Conservation (phyloP, 176 grass and related monocot species). For the Avena eriantha region DNA sequence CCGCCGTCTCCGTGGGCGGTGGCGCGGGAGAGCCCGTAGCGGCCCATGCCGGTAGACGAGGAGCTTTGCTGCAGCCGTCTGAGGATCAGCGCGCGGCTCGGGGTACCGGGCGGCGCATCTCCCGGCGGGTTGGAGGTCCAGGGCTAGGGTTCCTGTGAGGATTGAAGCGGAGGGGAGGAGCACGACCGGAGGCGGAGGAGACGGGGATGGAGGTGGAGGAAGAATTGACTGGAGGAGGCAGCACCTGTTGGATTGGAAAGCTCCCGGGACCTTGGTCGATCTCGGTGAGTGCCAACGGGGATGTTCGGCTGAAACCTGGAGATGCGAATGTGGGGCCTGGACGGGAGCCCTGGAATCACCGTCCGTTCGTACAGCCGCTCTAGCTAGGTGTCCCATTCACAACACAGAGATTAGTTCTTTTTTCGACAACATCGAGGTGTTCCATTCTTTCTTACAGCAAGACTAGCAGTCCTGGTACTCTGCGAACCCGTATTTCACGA, state of each 20-base stretch:
- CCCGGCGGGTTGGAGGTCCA: conserved; percentile 21
- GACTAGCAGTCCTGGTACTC: too few species aligned
- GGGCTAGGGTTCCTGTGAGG: conserved; percentile 47
- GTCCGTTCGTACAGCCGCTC: not conserved
- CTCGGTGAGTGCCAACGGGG: not conserved
- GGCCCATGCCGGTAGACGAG: conserved; percentile 50
- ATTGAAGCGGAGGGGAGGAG: conserved; percentile 5
- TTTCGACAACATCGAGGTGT: not conserved
- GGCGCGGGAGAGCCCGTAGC: conserved; percentile 32
- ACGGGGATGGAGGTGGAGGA: not conserved
- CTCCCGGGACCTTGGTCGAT: conserved; percentile 19
- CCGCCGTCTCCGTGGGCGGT: conserved; percentile 41
- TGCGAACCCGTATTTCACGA: too few species aligned
- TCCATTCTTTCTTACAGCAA: not conserved
- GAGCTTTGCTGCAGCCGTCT: conserved; percentile 5
- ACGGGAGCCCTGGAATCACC: not conserved
- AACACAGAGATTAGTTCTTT: not conserved
- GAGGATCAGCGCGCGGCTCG: conserved; percentile 36
- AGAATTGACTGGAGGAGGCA: conserved; percentile 54
- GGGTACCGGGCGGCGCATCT: conserved; percentile 35
- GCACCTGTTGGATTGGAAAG: conserved; percentile 60
- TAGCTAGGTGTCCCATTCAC: not conserved
- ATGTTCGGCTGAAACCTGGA: not conserved
- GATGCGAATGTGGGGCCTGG: not conserved
- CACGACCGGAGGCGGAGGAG: not conserved